A percentile compares a stretch with the other conserved stretches of the same genome.
Conservation (phyloP, 2,329 filamentous ascomycete species). For the Herpotrichia juniperi region DNA sequence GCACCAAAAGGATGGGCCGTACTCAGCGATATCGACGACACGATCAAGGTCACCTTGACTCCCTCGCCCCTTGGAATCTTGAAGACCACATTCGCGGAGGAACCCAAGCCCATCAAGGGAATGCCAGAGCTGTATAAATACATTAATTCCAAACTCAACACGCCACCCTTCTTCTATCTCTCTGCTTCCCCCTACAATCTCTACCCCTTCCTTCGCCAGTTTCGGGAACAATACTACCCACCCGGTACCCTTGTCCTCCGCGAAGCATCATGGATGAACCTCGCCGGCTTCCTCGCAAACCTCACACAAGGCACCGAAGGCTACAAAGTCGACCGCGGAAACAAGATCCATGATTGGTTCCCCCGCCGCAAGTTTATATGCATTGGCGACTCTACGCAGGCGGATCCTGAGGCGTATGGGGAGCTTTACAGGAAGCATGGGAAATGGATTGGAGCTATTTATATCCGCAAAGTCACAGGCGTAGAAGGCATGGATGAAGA, state of each 20-base stretch:
- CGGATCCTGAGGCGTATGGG: constrained; percentile 88
- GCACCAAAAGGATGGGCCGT: constrained; percentile 81
- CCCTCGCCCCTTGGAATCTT: constrained; percentile 81
- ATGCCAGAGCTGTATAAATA: constrained; percentile 85
- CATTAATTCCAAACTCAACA: constrained; percentile 61
- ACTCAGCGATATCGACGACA: constrained; percentile 92
- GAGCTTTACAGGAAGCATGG: constrained; percentile 73
- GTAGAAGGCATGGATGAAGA: constrained; percentile 76
- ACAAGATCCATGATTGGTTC: constrained; percentile 78
- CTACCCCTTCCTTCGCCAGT: constrained; percentile 82
- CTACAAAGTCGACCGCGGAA: constrained; percentile 84
- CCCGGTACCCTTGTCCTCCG: constrained; percentile 82
- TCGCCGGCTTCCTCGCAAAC: constrained; percentile 78
- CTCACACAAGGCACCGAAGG: constrained; percentile 81
- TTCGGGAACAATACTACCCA: constrained; percentile 74
- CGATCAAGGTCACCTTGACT: constrained; percentile 89
- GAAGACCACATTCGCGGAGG: constrained; percentile 80
- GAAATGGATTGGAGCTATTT: constrained; percentile 81
- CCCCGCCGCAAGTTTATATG: constrained; percentile 80
- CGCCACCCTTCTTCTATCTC: constrained; percentile 87
- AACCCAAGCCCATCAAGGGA: constrained; percentile 71
- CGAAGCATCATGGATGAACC: constrained; percentile 84
- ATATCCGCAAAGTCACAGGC: constrained; percentile 83
- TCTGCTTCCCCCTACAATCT: constrained; percentile 94
- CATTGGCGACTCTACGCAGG: constrained; percentile 90